phyloP scores from a whole-genome alignment of 345 rosid species.

The Conringia planisiliqua region DNA sequence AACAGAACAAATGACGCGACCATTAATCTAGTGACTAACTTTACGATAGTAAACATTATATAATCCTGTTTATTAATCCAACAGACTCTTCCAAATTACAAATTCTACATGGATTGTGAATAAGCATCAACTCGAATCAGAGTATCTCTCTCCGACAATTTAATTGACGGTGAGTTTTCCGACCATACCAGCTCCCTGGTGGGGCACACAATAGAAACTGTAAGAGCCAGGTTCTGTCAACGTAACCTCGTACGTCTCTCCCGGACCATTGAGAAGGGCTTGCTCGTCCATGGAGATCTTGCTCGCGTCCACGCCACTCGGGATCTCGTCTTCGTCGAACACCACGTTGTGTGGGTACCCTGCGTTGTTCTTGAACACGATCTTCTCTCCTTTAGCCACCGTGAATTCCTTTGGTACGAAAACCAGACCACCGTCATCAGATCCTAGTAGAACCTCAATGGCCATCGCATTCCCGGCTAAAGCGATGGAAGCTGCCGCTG shows the following conservation, averaged over 20 bases:
- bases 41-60: background rate
- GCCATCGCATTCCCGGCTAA: slow-evolving; percentile 87
- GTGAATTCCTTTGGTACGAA: slow-evolving; percentile 62
- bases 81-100: background rate
- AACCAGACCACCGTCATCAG: slow-evolving; percentile 58
- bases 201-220: slow-evolving; percentile 78
- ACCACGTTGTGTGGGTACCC: slow-evolving; percentile 91
- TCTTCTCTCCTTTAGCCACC: slow-evolving; percentile 67
- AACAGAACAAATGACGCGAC: too few relatives aligned
- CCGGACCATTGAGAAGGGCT: slow-evolving; percentile 63
- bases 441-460: slow-evolving; percentile 59
- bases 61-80: background rate
- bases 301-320: slow-evolving; percentile 69
- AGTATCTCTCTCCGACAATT: background rate
- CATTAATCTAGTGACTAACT: too few relatives aligned
- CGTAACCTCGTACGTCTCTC: slow-evolving; percentile 63
- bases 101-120: background rate
- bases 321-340: slow-evolving; percentile 84
- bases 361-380: slow-evolving; percentile 88
- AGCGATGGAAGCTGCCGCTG: slow-evolving; percentile 37
- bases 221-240: slow-evolving; percentile 73
- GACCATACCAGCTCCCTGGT: slow-evolving; percentile 94
- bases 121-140: background rate
- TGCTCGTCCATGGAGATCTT: slow-evolving; percentile 81
- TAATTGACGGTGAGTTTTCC: slow-evolving; percentile 80